These are phyloP conservation scores for Lobosporangium transversale DNA, from an alignment of 192 early-diverging fungal genomes.

Conservation along the genomic window DNA sequence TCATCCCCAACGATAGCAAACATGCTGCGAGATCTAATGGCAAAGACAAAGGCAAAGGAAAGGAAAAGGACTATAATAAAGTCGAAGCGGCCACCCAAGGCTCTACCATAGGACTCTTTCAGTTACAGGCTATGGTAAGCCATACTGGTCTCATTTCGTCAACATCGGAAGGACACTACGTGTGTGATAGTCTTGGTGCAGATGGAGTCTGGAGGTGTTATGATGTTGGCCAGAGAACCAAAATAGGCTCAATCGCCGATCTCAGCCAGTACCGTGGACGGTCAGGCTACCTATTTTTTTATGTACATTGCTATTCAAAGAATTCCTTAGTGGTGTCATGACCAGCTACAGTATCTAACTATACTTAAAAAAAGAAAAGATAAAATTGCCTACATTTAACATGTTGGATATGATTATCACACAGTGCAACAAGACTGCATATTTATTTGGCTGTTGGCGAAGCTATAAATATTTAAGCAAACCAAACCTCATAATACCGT, in stretches of 20 bases:
- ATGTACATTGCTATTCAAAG: constrained; percentile 19
- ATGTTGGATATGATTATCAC: too few species aligned
- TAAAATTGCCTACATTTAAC: too few species aligned
- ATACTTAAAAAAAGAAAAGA: neutral
- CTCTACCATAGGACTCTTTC: constrained; percentile 13
- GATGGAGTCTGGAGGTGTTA: constrained; percentile 26
- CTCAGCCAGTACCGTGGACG: constrained; percentile 19
- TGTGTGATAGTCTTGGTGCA: constrained; percentile 23
- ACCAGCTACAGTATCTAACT: too few species aligned
- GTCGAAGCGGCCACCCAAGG: constrained; percentile 4
- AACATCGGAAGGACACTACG: constrained; percentile 18
- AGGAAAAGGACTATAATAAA: constrained; percentile 10
- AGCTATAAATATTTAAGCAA: too few species aligned
- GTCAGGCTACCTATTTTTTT: constrained; percentile 36
- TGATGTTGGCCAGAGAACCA: constrained; percentile 17
- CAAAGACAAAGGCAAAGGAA: constrained; percentile 17
- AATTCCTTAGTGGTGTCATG: neutral
- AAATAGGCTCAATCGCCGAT: constrained; percentile 23
- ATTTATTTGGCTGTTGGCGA: too few species aligned
- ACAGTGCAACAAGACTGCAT: too few species aligned
- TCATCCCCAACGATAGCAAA: too few species aligned
- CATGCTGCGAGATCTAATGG: too few species aligned
- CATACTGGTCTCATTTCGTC: constrained; percentile 22
- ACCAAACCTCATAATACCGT: too few species aligned
- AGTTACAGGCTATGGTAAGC: constrained; percentile 23